Evolutionary conservation across 169 alveolate genomes (phyloP).

Genomic region (Gregarina niphandrodes): DNA sequence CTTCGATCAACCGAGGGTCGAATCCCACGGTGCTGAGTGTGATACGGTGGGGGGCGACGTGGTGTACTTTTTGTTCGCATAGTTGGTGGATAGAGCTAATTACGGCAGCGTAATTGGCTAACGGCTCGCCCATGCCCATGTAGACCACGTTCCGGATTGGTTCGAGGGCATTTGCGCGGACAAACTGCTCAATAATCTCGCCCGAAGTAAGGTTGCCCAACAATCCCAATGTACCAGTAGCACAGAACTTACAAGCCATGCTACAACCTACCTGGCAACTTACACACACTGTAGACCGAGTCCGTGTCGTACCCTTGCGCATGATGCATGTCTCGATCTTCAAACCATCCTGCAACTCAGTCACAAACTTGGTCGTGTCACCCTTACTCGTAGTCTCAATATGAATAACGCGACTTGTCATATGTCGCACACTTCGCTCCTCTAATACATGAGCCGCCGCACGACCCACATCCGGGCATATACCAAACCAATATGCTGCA

Average conservation of each 20-base stretch:
- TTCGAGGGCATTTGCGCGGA: slow-evolving; percentile 8
- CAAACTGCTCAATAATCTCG: slow-evolving; percentile 27
- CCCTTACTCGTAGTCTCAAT: no score
- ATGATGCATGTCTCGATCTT: slow-evolving; percentile 5
- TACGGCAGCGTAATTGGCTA: slow-evolving; percentile 27
- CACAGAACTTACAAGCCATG: slow-evolving; percentile 34
- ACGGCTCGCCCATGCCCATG: slow-evolving; percentile 40
- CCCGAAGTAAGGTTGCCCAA: slow-evolving; percentile 22
- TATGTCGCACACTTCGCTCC: no score
- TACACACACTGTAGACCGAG: slow-evolving; percentile 17
- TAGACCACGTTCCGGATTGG: slow-evolving; percentile 24
- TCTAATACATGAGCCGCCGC: no score
- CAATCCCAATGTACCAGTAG: slow-evolving; percentile 28
- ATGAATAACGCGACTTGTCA: no score
- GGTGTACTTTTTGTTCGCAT: slow-evolving; percentile 1
- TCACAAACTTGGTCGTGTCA: slow-evolving; percentile 6
- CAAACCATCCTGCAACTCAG: slow-evolving; percentile 4
- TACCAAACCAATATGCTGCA: no score
- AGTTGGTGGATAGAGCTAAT: slow-evolving; percentile 14
- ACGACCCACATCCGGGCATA: no score
- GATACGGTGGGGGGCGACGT: slow-evolving; percentile 12
- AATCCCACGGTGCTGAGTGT: slow-evolving; percentile 27
- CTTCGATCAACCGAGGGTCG: slow-evolving; percentile 9
- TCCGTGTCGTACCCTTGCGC: slow-evolving; percentile 8
- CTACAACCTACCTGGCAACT: slow-evolving; percentile 29